Evolutionary conservation across 768 basidiomycete genomes (phyloP).

Genomic region (Auricularia sp.): DNA sequence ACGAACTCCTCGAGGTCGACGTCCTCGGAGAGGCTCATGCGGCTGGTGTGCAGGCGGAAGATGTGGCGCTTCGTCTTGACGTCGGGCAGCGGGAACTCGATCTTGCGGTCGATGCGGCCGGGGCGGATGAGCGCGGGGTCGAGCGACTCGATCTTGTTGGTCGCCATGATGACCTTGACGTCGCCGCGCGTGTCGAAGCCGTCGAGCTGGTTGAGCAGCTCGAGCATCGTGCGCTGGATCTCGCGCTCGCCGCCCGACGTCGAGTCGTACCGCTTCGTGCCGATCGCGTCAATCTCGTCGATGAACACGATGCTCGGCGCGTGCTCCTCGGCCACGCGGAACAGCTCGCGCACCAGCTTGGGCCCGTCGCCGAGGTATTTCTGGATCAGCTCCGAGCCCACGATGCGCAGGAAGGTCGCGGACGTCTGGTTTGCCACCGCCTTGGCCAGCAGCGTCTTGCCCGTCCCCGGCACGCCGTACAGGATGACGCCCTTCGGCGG

Average conservation of each 20-base stretch:
- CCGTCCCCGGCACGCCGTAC: conserved; percentile 96
- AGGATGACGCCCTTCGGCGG: conserved; percentile 99
- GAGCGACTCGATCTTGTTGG: conserved; percentile 92
- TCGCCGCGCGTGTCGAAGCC: conserved; percentile 99
- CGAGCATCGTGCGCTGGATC: conserved; percentile 98
- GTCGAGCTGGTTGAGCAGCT: conserved; percentile 94
- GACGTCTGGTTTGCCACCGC: conserved; percentile 98
- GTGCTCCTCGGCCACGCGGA: conserved; percentile 94
- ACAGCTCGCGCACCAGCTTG: conserved; percentile 93
- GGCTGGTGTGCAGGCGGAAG: conserved; percentile 88
- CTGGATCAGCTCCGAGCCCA: conserved; percentile 96
- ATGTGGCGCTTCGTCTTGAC: conserved; percentile 99
- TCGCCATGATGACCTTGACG: conserved; percentile 99
- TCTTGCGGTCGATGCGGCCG: conserved; percentile 97
- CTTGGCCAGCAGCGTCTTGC: conserved; percentile 95
- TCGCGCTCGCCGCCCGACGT: conserved; percentile 98
- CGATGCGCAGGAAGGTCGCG: conserved; percentile 93
- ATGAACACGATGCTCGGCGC: conserved; percentile 99
- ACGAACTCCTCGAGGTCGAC: conserved; percentile 95
- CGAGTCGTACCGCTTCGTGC: conserved; percentile 99
- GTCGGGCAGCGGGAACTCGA: conserved; percentile 95
- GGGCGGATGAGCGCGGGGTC: conserved; percentile 98
- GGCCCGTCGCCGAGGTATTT: conserved; percentile 99
- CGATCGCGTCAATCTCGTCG: conserved; percentile 97
- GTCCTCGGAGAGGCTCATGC: conserved; percentile 82